Evolutionary conservation across 345 rosid species (phyloP).

Genomic region (Chamaenerion angustifolium): DNA sequence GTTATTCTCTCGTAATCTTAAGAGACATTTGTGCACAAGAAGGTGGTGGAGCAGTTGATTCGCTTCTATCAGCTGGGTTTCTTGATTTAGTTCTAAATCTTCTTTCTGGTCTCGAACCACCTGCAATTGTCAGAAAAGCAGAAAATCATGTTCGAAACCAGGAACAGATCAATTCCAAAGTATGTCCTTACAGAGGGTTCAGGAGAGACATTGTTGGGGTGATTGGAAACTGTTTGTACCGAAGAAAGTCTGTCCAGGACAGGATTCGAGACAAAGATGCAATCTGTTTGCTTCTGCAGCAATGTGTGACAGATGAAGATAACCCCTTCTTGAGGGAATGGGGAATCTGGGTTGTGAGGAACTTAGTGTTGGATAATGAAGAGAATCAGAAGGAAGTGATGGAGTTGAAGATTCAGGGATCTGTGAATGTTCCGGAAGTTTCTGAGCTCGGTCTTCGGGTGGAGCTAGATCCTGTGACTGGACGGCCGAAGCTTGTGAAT

Average conservation of each 20-base stretch:
- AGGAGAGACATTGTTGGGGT: conserved; percentile 68
- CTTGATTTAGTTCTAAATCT: conserved; percentile 29
- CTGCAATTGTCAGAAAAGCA: conserved; percentile 41
- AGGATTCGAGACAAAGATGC: conserved; percentile 50
- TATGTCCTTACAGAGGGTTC: conserved; percentile 62
- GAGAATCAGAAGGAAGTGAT: conserved; percentile 50
- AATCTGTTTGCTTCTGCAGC: conserved; percentile 49
- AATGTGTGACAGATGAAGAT: conserved; percentile 60
- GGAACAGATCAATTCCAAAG: conserved; percentile 14
- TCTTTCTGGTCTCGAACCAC: conserved; percentile 60
- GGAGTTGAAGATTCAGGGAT: conserved; percentile 65
- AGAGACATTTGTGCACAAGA: conserved; percentile 48
- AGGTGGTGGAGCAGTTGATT: conserved; percentile 12
- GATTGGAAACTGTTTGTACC: conserved; percentile 56
- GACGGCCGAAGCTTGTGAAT: conserved; percentile 64
- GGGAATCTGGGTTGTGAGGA: conserved; percentile 70
- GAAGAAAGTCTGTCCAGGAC: conserved; percentile 56
- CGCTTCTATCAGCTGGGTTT: conserved; percentile 38
- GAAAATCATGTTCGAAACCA: conserved; percentile 18
- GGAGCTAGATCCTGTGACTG: conserved; percentile 43
- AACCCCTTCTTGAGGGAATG: conserved; percentile 74
- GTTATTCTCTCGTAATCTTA: conserved; percentile 45
- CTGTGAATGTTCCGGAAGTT: conserved; percentile 56
- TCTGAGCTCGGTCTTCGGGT: conserved; percentile 53
- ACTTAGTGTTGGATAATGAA: conserved; percentile 54